Conservation (phyloP, 1,284 basidiomycete genomes). For the Dichomitus squalens region DNA sequence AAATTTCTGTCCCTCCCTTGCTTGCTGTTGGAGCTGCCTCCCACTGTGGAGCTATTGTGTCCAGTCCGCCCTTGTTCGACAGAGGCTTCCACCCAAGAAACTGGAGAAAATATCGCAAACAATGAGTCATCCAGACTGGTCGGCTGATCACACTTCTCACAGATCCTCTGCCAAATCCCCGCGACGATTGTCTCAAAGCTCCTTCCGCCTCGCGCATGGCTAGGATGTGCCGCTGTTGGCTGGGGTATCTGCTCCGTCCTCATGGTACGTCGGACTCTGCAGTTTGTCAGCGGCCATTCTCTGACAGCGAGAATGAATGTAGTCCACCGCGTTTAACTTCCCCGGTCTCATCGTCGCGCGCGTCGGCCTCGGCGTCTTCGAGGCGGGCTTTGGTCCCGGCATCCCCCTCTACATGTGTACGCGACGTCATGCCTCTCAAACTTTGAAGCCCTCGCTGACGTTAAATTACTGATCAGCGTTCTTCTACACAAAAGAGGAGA, state of each 20-base stretch:
- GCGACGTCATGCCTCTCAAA: neutral
- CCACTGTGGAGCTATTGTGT: neutral
- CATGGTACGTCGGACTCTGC: conserved; percentile 48
- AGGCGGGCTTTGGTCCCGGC: conserved; percentile 72
- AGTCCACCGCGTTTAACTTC: conserved; percentile 65
- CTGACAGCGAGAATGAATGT: neutral
- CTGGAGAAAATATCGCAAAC: too few species aligned
- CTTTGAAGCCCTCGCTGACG: too few species aligned
- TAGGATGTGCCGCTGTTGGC: conserved; percentile 64
- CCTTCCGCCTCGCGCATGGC: conserved; percentile 65
- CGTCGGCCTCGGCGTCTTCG: conserved; percentile 67
- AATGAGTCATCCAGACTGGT: too few species aligned
- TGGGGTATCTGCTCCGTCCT: conserved; percentile 73
- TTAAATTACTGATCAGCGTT: conserved; percentile 56
- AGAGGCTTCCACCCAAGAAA: too few species aligned
- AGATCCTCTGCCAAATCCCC: conserved; percentile 76
- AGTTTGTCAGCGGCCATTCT: neutral
- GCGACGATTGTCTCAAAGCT: conserved; percentile 68
- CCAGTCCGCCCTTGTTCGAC: too few species aligned
- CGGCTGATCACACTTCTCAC: neutral
- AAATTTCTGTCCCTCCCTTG: too few species aligned
- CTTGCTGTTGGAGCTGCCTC: too few species aligned
- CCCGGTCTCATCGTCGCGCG: conserved; percentile 59
- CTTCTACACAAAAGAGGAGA: conserved; percentile 75
- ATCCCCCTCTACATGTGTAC: conserved; percentile 77